Conservation (phyloP, 225 moss, liverwort and hornwort species). For the Antitrichia curtipendula region DNA sequence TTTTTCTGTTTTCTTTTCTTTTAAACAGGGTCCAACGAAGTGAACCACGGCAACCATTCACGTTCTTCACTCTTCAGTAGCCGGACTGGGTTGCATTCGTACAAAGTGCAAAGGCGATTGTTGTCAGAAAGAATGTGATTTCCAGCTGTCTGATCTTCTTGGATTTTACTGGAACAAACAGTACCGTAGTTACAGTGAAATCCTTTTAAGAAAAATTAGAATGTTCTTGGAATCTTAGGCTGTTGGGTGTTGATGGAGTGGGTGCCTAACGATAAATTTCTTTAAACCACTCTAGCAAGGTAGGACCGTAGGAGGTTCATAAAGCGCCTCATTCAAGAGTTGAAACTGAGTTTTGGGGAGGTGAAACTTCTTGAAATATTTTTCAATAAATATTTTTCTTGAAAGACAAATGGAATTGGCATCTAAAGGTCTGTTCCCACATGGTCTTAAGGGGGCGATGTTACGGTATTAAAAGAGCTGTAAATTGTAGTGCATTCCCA, state of each 20-base stretch:
- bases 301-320: no score
- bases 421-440: no score
- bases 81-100: not conserved
- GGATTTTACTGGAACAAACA: not conserved
- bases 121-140: conserved; percentile 1
- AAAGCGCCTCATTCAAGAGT: no score
- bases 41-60: not conserved
- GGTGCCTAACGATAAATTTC: not conserved
- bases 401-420: no score
- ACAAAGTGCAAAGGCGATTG: not conserved
- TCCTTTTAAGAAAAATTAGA: not conserved
- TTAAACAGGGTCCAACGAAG: not conserved
- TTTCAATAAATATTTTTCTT: no score
- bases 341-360: no score
- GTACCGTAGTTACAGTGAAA: not conserved
- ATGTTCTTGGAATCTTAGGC: not conserved
- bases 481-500: no score
- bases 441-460: no score
- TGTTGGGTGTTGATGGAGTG: not conserved
- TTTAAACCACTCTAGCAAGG: no score
- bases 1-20: not conserved
- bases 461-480: no score
- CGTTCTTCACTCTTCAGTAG: not conserved
- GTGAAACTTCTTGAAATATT: no score
- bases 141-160: conserved; percentile 3